A percentile compares a stretch with the other conserved stretches of the same genome.
phyloP scores from a whole-genome alignment of 202 grass and related monocot genomes.

The Saccharum hybrid region DNA sequence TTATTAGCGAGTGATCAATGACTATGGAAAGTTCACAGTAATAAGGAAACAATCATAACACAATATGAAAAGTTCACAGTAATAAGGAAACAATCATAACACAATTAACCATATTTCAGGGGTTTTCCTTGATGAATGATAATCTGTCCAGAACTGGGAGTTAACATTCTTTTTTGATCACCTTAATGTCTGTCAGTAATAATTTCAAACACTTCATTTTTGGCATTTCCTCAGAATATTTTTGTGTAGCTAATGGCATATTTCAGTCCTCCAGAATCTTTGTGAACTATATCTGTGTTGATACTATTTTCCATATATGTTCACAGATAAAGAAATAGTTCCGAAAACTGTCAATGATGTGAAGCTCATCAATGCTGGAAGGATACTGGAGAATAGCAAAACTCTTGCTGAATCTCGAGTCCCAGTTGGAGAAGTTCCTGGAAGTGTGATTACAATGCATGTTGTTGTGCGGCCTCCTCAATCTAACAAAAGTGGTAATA shows the following conservation, averaged over 20 bases:
- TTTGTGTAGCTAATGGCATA: background rate
- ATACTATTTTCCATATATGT: constrained; percentile 21
- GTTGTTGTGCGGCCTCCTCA: constrained; percentile 80
- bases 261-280: constrained; percentile 38
- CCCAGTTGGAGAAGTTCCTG: constrained; percentile 72
- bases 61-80: background rate
- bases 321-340: constrained; percentile 65
- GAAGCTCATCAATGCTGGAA: constrained; percentile 84
- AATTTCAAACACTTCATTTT: background rate
- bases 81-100: background rate
- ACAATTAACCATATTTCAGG: constrained; percentile 10
- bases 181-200: background rate
- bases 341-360: constrained; percentile 79
- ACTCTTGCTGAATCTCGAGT: constrained; percentile 76
- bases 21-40: background rate
- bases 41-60: background rate
- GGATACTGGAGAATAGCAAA: constrained; percentile 74
- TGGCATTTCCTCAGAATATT: background rate
- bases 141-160: background rate
- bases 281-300: constrained; percentile 12
- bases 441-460: constrained; percentile 85
- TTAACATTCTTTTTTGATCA: background rate
- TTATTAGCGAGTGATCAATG: constrained; percentile 10
- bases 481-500: constrained; percentile 58
- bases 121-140: constrained; percentile 31